Evolutionary conservation across 371 early-diverging fungal species (phyloP).

Genomic region (Circinella umbellata): DNA sequence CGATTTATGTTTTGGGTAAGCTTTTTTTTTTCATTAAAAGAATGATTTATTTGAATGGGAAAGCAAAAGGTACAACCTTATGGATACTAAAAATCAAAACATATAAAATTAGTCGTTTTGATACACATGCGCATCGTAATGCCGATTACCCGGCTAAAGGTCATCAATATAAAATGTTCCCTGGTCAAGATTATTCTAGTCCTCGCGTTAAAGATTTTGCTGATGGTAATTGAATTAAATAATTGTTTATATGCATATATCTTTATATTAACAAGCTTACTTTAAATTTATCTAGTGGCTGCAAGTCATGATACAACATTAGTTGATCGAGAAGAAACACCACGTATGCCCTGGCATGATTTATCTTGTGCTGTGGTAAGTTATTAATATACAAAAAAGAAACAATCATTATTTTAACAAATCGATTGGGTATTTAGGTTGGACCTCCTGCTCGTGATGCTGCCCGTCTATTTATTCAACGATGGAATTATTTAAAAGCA

Average conservation of each 20-base stretch:
- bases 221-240: too few species aligned
- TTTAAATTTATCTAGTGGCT: slow-evolving; percentile 34
- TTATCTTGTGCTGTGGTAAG: slow-evolving; percentile 73
- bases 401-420: too few species aligned
- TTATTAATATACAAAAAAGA: neutral
- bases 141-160: slow-evolving; percentile 70
- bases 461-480: slow-evolving; percentile 88
- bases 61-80: neutral
- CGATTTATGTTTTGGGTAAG: slow-evolving; percentile 85
- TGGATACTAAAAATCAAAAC: neutral
- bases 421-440: slow-evolving; percentile 27
- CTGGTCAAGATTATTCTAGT: slow-evolving; percentile 92
- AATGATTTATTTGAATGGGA: neutral
- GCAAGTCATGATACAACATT: slow-evolving; percentile 55
- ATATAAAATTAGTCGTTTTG: slow-evolving; percentile 68
- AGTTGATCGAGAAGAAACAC: slow-evolving; percentile 60
- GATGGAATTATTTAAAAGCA: slow-evolving; percentile 90
- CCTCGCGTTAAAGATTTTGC: slow-evolving; percentile 91
- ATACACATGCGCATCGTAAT: slow-evolving; percentile 80
- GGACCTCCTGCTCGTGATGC: slow-evolving; percentile 86
- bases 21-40: neutral
- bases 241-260: too few species aligned
- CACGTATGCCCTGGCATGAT: slow-evolving; percentile 98
- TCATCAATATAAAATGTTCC: slow-evolving; percentile 60
- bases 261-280: too few species aligned